phyloP scores from a whole-genome alignment of 108 stramenopile genomes.

The Stephanodiscus triporus region DNA sequence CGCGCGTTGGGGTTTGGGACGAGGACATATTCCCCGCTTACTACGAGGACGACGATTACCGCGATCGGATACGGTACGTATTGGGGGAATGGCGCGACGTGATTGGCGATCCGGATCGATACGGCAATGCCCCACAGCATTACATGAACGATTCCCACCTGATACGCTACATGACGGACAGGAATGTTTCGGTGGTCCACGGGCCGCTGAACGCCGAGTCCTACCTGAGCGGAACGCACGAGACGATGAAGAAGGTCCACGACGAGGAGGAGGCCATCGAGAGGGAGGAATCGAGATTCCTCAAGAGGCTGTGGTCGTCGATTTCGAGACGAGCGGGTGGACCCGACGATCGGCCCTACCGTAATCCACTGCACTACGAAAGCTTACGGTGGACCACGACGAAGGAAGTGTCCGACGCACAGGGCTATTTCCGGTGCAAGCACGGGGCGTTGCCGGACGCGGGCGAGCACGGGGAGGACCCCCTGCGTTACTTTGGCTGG shows the following conservation, averaged over 20 bases:
- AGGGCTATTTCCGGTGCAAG: constrained; percentile 40
- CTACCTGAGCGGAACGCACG: constrained; percentile 47
- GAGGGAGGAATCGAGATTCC: background rate
- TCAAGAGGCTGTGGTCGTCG: background rate
- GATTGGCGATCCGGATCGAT: constrained; percentile 52
- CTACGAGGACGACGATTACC: constrained; percentile 51
- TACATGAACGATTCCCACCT: constrained; percentile 43
- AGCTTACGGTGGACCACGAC: constrained; percentile 34
- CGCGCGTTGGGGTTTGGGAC: constrained; percentile 45
- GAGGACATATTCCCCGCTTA: constrained; percentile 51
- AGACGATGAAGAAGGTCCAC: constrained; percentile 32
- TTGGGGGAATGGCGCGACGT: constrained; percentile 35
- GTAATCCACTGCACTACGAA: constrained; percentile 39
- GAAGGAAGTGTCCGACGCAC: constrained; percentile 31
- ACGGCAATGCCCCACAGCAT: constrained; percentile 20
- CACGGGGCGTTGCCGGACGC: constrained; percentile 48
- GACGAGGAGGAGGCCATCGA: constrained; percentile 15
- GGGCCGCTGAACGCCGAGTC: constrained; percentile 38
- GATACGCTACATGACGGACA: constrained; percentile 46
- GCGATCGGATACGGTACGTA: constrained; percentile 49
- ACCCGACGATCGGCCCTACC: background rate
- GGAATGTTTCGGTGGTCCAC: constrained; percentile 47
- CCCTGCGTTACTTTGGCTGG: constrained; percentile 47
- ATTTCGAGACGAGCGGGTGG: background rate
- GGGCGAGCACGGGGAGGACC: constrained; percentile 36